phyloP scores from a whole-genome alignment of 2,329 filamentous ascomycete species.

The Cordyceps pruinosa region DNA sequence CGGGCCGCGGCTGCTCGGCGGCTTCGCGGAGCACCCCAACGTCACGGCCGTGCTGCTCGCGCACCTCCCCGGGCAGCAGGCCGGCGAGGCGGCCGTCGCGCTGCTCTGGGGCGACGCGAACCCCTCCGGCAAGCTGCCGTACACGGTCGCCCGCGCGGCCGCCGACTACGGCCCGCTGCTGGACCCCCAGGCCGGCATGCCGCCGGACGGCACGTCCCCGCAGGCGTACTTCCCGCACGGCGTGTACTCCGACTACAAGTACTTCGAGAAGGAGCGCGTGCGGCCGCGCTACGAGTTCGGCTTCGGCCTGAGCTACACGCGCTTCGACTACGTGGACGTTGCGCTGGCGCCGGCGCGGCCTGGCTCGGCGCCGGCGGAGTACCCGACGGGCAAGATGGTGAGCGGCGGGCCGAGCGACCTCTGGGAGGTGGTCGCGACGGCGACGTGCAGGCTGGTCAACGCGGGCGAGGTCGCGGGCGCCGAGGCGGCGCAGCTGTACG shows the following conservation, averaged over 20 bases:
- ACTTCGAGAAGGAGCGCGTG: conserved; percentile 43
- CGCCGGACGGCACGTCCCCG: conserved; percentile 43
- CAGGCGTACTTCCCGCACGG: conserved; percentile 47
- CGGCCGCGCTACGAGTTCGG: conserved; percentile 49
- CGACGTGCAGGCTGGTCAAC: conserved; percentile 35
- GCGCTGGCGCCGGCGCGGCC: conserved; percentile 22
- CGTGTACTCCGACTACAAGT: conserved; percentile 47
- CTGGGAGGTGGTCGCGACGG: conserved; percentile 38
- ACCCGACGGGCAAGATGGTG: conserved; percentile 32
- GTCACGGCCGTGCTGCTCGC: conserved; percentile 58
- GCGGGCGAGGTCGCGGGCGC: conserved; percentile 34
- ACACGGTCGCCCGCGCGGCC: conserved; percentile 52
- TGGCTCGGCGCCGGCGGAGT: conserved; percentile 25
- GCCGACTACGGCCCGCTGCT: conserved; percentile 47
- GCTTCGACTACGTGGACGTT: conserved; percentile 43
- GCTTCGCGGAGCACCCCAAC: conserved; percentile 56
- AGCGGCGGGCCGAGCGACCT: conserved; percentile 41
- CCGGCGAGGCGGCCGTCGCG: conserved; percentile 47
- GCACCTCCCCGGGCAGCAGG: conserved; percentile 58
- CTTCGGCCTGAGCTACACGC: conserved; percentile 50
- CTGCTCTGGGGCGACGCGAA: conserved; percentile 52
- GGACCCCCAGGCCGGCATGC: conserved; percentile 31
- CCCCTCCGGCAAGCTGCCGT: conserved; percentile 53
- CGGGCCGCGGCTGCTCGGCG: conserved; percentile 52
- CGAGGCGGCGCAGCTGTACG: conserved; percentile 44